phyloP scores from a whole-genome alignment of 257 asterid genomes.

The Marsdenia floribunda region DNA sequence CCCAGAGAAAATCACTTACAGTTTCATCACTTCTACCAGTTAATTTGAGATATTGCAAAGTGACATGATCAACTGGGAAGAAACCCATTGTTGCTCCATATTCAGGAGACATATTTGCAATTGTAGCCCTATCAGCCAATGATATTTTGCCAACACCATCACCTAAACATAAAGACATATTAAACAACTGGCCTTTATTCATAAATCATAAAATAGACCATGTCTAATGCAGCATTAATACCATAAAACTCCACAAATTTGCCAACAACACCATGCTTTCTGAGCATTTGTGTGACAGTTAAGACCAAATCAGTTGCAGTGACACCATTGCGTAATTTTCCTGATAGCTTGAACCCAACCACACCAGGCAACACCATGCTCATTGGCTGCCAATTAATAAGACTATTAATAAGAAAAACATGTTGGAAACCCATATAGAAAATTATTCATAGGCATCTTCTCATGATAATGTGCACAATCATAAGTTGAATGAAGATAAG shows the following conservation, averaged over 20 bases:
- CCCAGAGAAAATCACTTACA: conserved; percentile 40
- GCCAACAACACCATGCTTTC: conserved; percentile 92
- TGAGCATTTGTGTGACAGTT: conserved; percentile 82
- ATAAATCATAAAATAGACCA: neutral
- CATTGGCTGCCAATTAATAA: conserved; percentile 53
- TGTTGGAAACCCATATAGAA: neutral
- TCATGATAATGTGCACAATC: neutral
- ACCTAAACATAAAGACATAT: conserved; percentile 40
- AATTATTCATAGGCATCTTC: neutral
- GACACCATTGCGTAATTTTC: conserved; percentile 69
- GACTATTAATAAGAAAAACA: neutral
- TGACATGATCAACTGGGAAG: conserved; percentile 93
- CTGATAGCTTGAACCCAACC: conserved; percentile 79
- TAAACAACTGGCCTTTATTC: conserved; percentile 10
- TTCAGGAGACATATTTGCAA: conserved; percentile 98
- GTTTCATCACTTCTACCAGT: conserved; percentile 96
- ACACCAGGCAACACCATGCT: conserved; percentile 98
- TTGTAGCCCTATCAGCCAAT: conserved; percentile 97
- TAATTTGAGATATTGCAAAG: conserved; percentile 75
- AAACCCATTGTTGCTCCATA: conserved; percentile 99
- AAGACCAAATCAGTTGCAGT: conserved; percentile 94
- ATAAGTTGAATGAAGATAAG: neutral
- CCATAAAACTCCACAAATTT: conserved; percentile 82
- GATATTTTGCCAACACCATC: conserved; percentile 75
- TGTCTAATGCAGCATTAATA: conserved; percentile 9